Evolutionary conservation across 2,329 filamentous ascomycete genomes (phyloP).

Genomic region (Cladophialophora carrionii): DNA sequence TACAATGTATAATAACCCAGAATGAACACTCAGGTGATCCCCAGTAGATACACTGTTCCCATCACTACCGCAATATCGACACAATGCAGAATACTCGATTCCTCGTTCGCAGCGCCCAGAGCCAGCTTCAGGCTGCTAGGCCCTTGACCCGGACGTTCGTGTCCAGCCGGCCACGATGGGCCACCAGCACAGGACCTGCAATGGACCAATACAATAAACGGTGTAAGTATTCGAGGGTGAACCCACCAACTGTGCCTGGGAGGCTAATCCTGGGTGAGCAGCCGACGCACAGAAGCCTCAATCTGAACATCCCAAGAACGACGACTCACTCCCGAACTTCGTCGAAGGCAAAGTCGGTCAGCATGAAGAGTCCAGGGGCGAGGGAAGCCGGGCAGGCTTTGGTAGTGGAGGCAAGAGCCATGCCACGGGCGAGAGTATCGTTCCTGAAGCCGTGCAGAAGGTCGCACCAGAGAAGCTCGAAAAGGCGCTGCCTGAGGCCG

Average conservation of each 20-base stretch:
- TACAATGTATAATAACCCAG: conserved; percentile 4
- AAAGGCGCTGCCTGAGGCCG: conserved; percentile 8
- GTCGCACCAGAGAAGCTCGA: conserved; percentile 6
- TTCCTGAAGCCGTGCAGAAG: conserved; percentile 14
- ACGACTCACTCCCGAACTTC: not conserved
- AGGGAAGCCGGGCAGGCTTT: not conserved
- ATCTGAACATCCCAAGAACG: not conserved
- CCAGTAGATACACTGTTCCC: not conserved
- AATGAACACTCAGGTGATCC: not conserved
- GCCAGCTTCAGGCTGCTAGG: not conserved
- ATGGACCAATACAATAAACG: not conserved
- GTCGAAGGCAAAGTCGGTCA: conserved; percentile 5
- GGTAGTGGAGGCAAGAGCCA: conserved; percentile 5
- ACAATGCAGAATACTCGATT: conserved; percentile 11
- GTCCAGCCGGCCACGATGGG: conserved; percentile 2
- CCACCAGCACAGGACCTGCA: not conserved
- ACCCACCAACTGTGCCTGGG: too few relatives aligned
- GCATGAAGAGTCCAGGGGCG: not conserved
- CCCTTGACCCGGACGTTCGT: conserved; percentile 5
- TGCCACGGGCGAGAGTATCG: conserved; percentile 9
- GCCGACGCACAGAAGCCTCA: not conserved
- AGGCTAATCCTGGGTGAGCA: not conserved
- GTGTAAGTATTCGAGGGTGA: not conserved
- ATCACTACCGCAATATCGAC: not conserved
- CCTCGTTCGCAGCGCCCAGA: not conserved